Conservation (phyloP, 2,329 filamentous ascomycete genomes). For the Peltaster fructicola region DNA sequence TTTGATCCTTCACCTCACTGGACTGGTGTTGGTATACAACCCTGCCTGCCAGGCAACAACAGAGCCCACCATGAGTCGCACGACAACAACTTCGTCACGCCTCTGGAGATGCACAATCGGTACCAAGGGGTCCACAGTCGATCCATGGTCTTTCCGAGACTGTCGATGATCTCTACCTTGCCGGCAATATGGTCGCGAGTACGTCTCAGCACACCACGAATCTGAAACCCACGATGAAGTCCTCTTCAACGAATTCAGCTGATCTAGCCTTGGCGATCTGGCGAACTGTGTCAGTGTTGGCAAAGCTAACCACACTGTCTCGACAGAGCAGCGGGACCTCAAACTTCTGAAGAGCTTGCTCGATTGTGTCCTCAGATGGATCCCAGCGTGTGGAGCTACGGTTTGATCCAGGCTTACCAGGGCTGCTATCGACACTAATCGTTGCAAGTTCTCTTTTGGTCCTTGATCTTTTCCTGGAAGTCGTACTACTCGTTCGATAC, state of each 20-base stretch:
- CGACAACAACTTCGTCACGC: too few relatives aligned
- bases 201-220: conserved; percentile 23
- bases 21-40: too few relatives aligned
- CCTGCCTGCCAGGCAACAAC: too few relatives aligned
- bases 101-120: too few relatives aligned
- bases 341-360: conserved; percentile 8
- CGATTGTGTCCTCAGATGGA: conserved; percentile 3
- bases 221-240: conserved; percentile 24
- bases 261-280: conserved; percentile 22
- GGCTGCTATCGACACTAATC: too few relatives aligned
- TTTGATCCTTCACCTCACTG: too few relatives aligned
- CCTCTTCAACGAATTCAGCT: conserved; percentile 24
- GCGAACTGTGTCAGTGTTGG: conserved; percentile 16
- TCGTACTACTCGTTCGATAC: background rate
- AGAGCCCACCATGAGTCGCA: too few relatives aligned
- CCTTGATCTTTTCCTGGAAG: background rate
- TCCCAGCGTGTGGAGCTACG: conserved; percentile 4
- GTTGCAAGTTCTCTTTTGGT: too few relatives aligned
- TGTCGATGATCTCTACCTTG: too few relatives aligned
- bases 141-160: too few relatives aligned
- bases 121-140: too few relatives aligned
- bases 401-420: conserved; percentile 4
- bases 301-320: conserved; percentile 11
- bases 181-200: too few relatives aligned
- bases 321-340: conserved; percentile 8